These are phyloP conservation scores for Cornus controversa DNA, from an alignment of 148 eudicot genomes.

Conservation along the genomic window DNA sequence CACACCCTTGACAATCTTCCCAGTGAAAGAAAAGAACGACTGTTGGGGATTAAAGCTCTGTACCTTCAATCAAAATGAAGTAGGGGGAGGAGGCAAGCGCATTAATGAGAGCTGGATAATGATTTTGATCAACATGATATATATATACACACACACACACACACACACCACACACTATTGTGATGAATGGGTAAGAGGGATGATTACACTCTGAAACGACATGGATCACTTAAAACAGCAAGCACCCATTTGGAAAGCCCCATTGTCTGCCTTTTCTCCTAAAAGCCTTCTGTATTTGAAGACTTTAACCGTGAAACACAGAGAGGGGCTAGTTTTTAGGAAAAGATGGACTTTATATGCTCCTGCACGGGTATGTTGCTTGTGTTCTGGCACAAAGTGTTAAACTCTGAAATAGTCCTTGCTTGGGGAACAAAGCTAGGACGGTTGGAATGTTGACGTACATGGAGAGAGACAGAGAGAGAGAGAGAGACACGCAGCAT, in stretches of 20 bases:
- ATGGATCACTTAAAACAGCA: neutral
- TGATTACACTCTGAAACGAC: neutral
- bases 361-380: slow-evolving; percentile 10
- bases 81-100: neutral
- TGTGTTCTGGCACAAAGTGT: neutral
- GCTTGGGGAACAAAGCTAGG: slow-evolving; percentile 10
- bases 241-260: slow-evolving; percentile 9
- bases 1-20: no score
- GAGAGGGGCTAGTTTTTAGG: neutral
- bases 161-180: neutral
- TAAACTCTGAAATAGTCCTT: neutral
- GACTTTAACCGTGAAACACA: slow-evolving; percentile 15
- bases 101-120: neutral
- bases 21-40: no score
- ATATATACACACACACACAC: neutral
- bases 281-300: neutral
- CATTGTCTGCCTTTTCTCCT: slow-evolving; percentile 9
- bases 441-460: slow-evolving; percentile 15
- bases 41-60: neutral
- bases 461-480: slow-evolving; percentile 8
- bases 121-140: neutral
- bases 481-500: slow-evolving; percentile 1
- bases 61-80: neutral
- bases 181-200: neutral
- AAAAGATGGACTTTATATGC: neutral